Evolutionary conservation across 202 grass and related monocot genomes (phyloP).

Genomic region (Panicum hallii): DNA sequence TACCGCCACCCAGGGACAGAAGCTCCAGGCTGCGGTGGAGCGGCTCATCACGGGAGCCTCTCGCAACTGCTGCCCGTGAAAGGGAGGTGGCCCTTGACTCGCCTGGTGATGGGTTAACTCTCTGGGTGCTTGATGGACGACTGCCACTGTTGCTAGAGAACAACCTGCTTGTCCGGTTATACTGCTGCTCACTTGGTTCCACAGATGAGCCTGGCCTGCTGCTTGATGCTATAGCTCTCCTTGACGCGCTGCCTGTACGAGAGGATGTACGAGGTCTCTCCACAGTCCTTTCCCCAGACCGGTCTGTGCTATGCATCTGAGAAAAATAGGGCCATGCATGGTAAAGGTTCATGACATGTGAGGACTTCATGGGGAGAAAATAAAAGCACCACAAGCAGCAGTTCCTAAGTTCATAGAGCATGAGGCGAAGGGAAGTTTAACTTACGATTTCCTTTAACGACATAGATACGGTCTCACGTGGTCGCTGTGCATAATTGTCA

Average conservation of each 20-base stretch:
- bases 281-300: constrained; percentile 79
- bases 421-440: constrained; percentile 36
- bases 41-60: constrained; percentile 70
- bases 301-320: constrained; percentile 72
- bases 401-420: background rate
- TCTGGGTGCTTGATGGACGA: constrained; percentile 71
- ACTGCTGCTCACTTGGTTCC: constrained; percentile 64
- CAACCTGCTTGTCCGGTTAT: constrained; percentile 67
- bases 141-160: constrained; percentile 63
- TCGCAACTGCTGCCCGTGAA: constrained; percentile 56
- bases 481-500: constrained; percentile 57
- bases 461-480: constrained; percentile 58
- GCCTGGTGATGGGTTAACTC: constrained; percentile 60
- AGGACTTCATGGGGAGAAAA: too few relatives aligned
- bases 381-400: too few relatives aligned
- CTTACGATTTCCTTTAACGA: constrained; percentile 70
- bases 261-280: constrained; percentile 80
- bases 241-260: constrained; percentile 74
- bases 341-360: background rate
- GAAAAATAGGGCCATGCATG: background rate
- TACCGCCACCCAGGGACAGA: constrained; percentile 73
- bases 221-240: constrained; percentile 67
- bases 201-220: constrained; percentile 67
- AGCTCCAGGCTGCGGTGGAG: constrained; percentile 83
- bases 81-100: constrained; percentile 73